Base-by-base conservation (phyloP, 1,139 yeast genomes). In the Protomyces gravidus region DNA sequence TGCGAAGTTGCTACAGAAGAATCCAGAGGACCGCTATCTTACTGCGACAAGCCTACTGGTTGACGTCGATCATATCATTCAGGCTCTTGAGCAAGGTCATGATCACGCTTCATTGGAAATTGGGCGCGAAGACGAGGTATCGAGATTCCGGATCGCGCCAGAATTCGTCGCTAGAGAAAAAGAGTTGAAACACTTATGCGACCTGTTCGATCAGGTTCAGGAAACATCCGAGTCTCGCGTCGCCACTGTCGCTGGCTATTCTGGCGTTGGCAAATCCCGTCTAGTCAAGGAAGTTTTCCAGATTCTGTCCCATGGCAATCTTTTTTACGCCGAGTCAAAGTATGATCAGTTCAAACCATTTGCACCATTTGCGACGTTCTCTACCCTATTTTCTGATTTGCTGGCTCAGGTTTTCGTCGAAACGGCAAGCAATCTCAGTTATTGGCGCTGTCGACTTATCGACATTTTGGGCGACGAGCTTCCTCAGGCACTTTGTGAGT, bases 241-340 rank as follows among this genome's bases (percentile, higher is more conserved):
- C 3, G 60, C 51, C 5, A 21, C 42, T 30, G 47, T 57, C 39
- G 47, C 48, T 3, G 60, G 60, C 40, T 57, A 50, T 25, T 57
- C 56, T 7, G 60, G 60, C 17, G 33, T 57, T 11, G 60, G 60
- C 28, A 57, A 57, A 26, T 50, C 56, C n/a, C 36, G 60, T 13
- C 40, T 57, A 40, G 42, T 50, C 39, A 45, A 32, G 27, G 60
- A 57, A 26, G 39, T 57, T 3, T 25, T 50, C 6, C 25, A 11
- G 17, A 5, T 19, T 6, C 21, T 57, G 17, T 50, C 56, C 6
- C 45, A 50, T 28, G 13, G 36, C 25, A 49, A 27, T 11, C 52
- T 36, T 21, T 48, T 55, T 26, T 55, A 27, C 25, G 45, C 53
- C 3, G 53, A 47, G 21, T 55, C 48, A n/a, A 55, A 55, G 30